Evolutionary conservation across 225 moss, liverwort and hornwort species (phyloP), one percentile per base, ranked within the genome.

Genomic region (Marchantia paleacea): DNA sequence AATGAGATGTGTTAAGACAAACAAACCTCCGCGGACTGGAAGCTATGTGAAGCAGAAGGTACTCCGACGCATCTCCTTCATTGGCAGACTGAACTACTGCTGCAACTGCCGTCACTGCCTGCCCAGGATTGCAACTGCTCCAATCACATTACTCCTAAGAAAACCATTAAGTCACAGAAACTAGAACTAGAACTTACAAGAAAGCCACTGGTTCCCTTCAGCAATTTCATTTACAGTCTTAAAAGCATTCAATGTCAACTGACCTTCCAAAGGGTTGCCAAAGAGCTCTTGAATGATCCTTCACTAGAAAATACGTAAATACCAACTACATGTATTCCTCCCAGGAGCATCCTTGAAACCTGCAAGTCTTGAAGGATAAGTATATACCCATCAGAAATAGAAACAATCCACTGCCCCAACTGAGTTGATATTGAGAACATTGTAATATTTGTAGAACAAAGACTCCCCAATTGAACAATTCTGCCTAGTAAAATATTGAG

Each of bases 261-360:
- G 75, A 87, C 87, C 87, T 87, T 83, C 85, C 85, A 88, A 22
- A 88, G 83, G 12, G 69, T 55, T 79, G 83, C 51, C 64, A 80
- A 50, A 20, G 88, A 88, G 72, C 79, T 85, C 55, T 77, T 88
- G 83, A 81, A 85, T 58, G 83, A 78, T 76, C 81, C 85, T 62
- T 88, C 88, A 75, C 47, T 58, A 47, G 71, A 81, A 81, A 92
- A 92, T 16, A 85, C 86, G 81, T 88, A 99, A 24, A 99, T 82
- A 28, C 99, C 99, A 18, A 99, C 89, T 1, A 99, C 94, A 78
- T 88, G 81, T 86, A 95, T 88, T 82, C 99, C 99, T 78, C 99
- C 99, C 10, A 95, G 83, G 18, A 99, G 91, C 95, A 99, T 99
- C 85, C 92, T 89, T 77, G 92, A 89, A 53, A 99, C 93, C 93